These are phyloP conservation scores for Globisporangium rhizosaccharum DNA, from an alignment of 352 stramenopile species.

Conservation along the genomic window DNA sequence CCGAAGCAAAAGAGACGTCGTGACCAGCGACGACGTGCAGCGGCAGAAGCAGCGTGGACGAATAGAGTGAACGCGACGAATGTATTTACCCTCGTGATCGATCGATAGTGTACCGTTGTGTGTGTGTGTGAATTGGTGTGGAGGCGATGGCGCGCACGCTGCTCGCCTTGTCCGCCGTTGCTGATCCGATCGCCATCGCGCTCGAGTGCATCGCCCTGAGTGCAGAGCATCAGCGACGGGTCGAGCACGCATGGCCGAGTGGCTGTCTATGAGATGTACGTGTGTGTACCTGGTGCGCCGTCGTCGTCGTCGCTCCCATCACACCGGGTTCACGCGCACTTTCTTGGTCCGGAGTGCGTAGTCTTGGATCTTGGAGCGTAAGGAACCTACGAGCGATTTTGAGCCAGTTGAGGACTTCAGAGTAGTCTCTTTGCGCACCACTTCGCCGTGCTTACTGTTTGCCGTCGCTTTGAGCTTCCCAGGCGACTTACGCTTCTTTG, in stretches of 20 bases:
- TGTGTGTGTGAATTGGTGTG: background rate
- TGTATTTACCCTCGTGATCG: conserved; percentile 7
- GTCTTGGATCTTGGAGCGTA: conserved; percentile 46
- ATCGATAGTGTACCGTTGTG: background rate
- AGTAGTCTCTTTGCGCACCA: conserved; percentile 26
- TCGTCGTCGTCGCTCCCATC: conserved; percentile 3
- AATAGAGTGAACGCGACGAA: conserved; percentile 1
- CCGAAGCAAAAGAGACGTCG: conserved; percentile 15
- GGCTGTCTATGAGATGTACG: conserved; percentile 1
- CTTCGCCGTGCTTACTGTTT: conserved; percentile 31
- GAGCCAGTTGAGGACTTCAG: conserved; percentile 32
- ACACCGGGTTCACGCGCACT: conserved; percentile 40
- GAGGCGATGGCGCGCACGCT: background rate
- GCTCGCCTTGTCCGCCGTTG: no score
- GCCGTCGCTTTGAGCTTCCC: conserved; percentile 45
- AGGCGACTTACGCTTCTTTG: conserved; percentile 39
- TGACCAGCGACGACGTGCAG: background rate
- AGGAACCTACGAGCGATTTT: conserved; percentile 41
- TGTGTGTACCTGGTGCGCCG: background rate
- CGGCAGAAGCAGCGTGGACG: background rate
- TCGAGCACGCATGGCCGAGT: no score
- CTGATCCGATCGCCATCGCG: no score
- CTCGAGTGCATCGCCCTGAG: no score
- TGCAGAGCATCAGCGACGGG: no score
- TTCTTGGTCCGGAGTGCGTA: conserved; percentile 49